Conservation (phyloP, 768 basidiomycete species). For the Macrocybe gigantea region DNA sequence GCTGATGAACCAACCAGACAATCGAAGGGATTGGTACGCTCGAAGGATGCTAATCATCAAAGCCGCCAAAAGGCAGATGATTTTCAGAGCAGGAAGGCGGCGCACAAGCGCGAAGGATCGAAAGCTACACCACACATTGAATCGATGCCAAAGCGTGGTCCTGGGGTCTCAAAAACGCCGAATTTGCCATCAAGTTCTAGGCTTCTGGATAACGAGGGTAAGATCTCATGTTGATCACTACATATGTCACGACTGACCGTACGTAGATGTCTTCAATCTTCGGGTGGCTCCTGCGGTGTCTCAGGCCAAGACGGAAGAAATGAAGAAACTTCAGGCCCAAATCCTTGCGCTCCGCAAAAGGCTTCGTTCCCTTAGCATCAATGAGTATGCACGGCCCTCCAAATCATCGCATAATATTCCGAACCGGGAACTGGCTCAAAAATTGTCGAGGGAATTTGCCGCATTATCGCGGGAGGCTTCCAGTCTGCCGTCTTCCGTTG, state of each 20-base stretch:
- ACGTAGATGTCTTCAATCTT: slow-evolving; percentile 54
- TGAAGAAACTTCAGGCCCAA: slow-evolving; percentile 35
- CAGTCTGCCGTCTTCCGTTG: slow-evolving; percentile 36
- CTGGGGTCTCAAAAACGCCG: too few relatives aligned
- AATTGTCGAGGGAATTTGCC: slow-evolving; percentile 41
- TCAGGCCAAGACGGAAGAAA: slow-evolving; percentile 30
- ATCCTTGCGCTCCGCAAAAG: slow-evolving; percentile 53
- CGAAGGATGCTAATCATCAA: too few relatives aligned
- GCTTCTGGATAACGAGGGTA: slow-evolving; percentile 6
- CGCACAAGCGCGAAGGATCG: too few relatives aligned
- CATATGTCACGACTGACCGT: neutral
- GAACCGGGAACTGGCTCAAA: slow-evolving; percentile 37
- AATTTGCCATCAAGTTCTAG: neutral
- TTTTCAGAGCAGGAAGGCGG: too few relatives aligned
- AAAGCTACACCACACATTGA: too few relatives aligned
- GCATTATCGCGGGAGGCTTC: slow-evolving; percentile 39
- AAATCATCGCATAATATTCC: slow-evolving; percentile 44
- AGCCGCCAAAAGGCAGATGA: too few relatives aligned
- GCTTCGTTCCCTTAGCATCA: slow-evolving; percentile 56
- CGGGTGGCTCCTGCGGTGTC: slow-evolving; percentile 27
- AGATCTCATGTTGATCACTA: neutral
- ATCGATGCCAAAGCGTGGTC: too few relatives aligned
- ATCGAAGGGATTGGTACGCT: too few relatives aligned
- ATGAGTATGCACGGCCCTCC: slow-evolving; percentile 42
- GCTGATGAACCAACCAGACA: slow-evolving; percentile 1